phyloP scores from a whole-genome alignment of 2,329 filamentous ascomycete genomes.

The Cladophialophora yegresii region DNA sequence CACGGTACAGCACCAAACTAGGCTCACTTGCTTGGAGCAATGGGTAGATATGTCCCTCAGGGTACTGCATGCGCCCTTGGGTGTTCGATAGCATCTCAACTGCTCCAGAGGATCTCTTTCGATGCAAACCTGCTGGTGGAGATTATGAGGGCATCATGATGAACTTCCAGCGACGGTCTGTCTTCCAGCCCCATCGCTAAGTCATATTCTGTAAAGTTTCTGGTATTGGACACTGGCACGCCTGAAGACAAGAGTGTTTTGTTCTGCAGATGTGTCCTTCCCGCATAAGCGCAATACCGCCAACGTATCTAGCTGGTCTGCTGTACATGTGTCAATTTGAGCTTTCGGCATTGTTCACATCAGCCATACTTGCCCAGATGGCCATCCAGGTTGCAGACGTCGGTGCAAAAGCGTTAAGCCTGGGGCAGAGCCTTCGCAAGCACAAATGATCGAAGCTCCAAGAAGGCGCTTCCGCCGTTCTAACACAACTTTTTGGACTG shows the following conservation, averaged over 20 bases:
- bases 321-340: background rate
- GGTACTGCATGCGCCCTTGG: background rate
- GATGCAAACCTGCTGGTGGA: background rate
- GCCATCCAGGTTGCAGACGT: background rate
- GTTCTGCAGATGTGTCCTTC: background rate
- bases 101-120: background rate
- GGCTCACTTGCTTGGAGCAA: background rate
- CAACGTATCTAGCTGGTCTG: background rate
- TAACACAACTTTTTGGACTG: background rate
- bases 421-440: background rate
- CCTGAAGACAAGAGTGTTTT: background rate
- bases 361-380: background rate
- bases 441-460: background rate
- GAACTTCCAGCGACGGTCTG: background rate
- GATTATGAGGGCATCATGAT: background rate
- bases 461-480: background rate
- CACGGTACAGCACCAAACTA: background rate
- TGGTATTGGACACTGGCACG: background rate
- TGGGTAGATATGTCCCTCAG: background rate
- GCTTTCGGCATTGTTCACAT: background rate
- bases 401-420: background rate
- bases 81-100: background rate
- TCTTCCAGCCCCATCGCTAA: background rate
- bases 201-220: background rate
- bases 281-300: background rate